Evolutionary conservation across 78 protist species (phyloP).

Genomic region (Polysphondylium violaceum): DNA sequence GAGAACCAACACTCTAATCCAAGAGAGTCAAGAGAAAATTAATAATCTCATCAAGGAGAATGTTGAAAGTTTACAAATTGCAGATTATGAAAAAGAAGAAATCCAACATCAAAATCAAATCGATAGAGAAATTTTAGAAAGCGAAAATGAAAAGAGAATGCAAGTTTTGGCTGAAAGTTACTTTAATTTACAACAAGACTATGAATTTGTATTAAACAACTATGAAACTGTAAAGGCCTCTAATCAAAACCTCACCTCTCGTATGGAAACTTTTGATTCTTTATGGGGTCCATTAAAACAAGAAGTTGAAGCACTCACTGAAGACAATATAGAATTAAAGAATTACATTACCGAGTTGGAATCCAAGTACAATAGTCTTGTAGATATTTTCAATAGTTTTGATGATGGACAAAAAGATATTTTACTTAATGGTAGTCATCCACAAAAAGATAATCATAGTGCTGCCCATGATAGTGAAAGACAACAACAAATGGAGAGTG

Average conservation of each 20-base stretch:
- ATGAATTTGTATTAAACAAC: background rate
- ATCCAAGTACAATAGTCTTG: conserved; percentile 4
- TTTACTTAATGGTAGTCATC: background rate
- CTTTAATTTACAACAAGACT: no score
- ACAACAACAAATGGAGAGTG: no score
- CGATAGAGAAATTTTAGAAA: no score
- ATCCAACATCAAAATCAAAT: no score
- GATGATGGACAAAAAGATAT: background rate
- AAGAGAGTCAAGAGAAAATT: no score
- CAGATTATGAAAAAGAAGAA: no score
- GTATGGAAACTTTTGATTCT: background rate
- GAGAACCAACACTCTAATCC: no score
- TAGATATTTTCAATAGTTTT: conserved; percentile 4
- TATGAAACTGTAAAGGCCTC: background rate
- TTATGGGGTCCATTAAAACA: conserved; percentile 9
- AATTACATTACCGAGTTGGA: background rate
- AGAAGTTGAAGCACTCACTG: background rate
- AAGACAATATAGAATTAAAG: conserved; percentile 7
- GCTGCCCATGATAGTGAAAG: no score
- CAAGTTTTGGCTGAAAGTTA: background rate
- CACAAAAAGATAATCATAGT: no score
- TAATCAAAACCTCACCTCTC: background rate
- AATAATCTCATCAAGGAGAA: no score
- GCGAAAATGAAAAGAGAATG: no score
- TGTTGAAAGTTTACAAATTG: no score